Percentiles rank a stretch among this genome's conserved stretches.
Conservation (phyloP, 2,329 filamentous ascomycete genomes). For the Pezicula radicicola region DNA sequence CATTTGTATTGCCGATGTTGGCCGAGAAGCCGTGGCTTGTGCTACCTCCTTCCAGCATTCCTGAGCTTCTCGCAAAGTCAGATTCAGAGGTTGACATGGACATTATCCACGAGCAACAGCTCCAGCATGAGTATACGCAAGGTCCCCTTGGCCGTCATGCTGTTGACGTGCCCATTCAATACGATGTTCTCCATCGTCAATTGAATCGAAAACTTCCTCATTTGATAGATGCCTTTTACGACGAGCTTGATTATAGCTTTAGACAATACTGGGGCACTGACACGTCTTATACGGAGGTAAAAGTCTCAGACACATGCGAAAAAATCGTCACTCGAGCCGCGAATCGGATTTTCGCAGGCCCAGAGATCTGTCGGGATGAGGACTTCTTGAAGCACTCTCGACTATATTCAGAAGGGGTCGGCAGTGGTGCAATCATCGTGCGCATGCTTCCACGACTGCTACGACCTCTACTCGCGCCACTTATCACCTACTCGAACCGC, state of each 20-base stretch:
- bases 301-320: constrained; percentile 26
- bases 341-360: constrained; percentile 40
- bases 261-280: constrained; percentile 19
- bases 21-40: background rate
- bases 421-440: background rate
- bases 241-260: background rate
- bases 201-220: background rate
- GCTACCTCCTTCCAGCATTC: background rate
- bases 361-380: constrained; percentile 29
- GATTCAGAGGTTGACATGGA: background rate
- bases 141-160: background rate
- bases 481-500: constrained; percentile 15
- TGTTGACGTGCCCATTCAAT: background rate
- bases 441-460: constrained; percentile 15
- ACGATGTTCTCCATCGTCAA: background rate
- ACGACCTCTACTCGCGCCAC: constrained; percentile 25
- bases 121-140: background rate
- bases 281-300: constrained; percentile 25
- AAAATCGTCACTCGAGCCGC: constrained; percentile 33
- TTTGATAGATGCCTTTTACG: background rate
- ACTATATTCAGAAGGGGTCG: background rate
- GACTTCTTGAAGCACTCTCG: background rate
- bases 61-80: background rate
- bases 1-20: background rate
- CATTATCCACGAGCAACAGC: background rate